Base-by-base conservation (phyloP, 495 filamentous ascomycete genomes). In the Aspergillus bridgeri region DNA sequence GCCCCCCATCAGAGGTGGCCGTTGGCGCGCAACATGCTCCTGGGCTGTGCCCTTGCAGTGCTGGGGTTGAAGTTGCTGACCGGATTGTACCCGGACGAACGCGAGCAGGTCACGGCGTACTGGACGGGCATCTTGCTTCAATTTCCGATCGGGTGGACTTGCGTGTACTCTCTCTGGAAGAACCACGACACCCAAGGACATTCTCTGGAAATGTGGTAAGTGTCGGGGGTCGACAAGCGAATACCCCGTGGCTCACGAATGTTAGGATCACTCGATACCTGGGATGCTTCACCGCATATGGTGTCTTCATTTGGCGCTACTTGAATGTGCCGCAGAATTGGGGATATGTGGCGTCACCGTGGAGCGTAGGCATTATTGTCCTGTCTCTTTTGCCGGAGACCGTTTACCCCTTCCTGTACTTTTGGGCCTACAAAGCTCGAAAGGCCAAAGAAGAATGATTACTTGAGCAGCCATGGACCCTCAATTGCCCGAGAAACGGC, bases 281-380 rank as follows among this genome's bases (percentile, higher is more conserved):
- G 20, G 62, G 62, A 48, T 65, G 62, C 45, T 59, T 50, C 27
- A 46, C 57, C n/a, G 62, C 62, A 1, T 65, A 61, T 24, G 62
- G 59, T 3, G 62, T 65, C 13, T 61, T 65, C 19, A 47, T 65
- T 48, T 65, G 62, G 59, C 48, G 62, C 8, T 65, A 65, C 33
- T 46, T 53, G 23, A 65, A 65, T 38, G 49, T 62, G 4, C 62
- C 62, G 3, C 48, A 59, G 53, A 65, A 62, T 21, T 65, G 62
- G 62, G 45, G n/a, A 17, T 61, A 65, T 56, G 59, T 61, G 29
- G 62, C 44, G 1, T 62, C 59, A 11, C 47, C 53, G 13, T 61
- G 56, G 59, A 65, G 59, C 23, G 42, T 61, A 19, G 53, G 42
- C 48, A 57, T 61, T 42, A 61, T 65, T 42, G 44, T 59, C 17